These are phyloP conservation scores for Colletotrichum caudatum DNA, from an alignment of 2,329 filamentous ascomycete genomes.

Conservation along the genomic window DNA sequence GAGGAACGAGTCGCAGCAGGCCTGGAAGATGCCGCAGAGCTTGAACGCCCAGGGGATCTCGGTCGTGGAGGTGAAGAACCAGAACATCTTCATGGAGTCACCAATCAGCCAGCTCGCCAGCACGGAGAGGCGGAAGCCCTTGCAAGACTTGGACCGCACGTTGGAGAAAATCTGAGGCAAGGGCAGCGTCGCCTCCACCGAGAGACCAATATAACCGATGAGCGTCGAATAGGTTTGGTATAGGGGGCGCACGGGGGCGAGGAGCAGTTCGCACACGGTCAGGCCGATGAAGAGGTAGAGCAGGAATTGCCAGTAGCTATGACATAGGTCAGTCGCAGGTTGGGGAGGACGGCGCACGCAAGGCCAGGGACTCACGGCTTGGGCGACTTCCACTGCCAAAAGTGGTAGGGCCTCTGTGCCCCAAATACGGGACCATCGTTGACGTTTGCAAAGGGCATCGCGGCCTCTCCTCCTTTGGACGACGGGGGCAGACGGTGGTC, in stretches of 20 bases:
- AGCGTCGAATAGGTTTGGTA: constrained; percentile 74
- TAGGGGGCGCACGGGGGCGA: constrained; percentile 68
- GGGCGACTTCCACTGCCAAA: constrained; percentile 84
- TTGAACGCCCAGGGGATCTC: constrained; percentile 84
- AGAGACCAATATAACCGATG: constrained; percentile 81
- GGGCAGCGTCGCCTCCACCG: constrained; percentile 84
- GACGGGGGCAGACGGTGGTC: constrained; percentile 73
- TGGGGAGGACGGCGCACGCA: not conserved
- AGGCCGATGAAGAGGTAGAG: constrained; percentile 74
- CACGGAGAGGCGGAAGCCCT: constrained; percentile 81
- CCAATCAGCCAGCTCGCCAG: constrained; percentile 83
- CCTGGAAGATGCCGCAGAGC: constrained; percentile 85
- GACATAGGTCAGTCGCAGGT: constrained; percentile 5
- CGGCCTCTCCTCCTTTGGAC: constrained; percentile 70
- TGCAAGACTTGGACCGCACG: constrained; percentile 74
- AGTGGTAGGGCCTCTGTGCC: constrained; percentile 75
- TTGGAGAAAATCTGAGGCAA: constrained; percentile 84
- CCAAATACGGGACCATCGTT: constrained; percentile 53
- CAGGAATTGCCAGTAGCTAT: constrained; percentile 82
- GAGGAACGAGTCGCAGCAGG: constrained; percentile 78
- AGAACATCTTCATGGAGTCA: constrained; percentile 89
- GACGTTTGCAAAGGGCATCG: constrained; percentile 71
- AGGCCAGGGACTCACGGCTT: constrained; percentile 66
- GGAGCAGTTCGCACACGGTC: constrained; percentile 73
- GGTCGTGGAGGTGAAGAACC: constrained; percentile 80